Percentiles rank a stretch among this genome's conserved stretches.
phyloP scores from a whole-genome alignment of 2,329 filamentous ascomycete genomes.

The Fusarium dlaminii region DNA sequence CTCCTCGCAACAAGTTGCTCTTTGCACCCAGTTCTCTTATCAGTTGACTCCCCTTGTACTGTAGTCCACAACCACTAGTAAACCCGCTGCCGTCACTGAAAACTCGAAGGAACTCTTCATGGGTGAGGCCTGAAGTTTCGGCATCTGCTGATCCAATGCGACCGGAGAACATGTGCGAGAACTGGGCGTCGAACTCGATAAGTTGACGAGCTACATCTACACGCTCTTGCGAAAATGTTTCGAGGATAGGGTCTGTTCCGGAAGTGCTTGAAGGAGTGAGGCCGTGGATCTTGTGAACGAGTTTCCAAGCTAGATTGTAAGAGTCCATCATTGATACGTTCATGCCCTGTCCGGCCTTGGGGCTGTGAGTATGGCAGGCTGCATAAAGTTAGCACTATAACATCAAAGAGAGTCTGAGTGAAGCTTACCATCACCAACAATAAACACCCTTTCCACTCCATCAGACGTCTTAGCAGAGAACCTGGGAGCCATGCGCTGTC shows the following conservation, averaged over 20 bases:
- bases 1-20: background rate
- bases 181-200: conserved; percentile 11
- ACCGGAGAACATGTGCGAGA: conserved; percentile 20
- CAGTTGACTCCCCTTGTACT: conserved; percentile 1
- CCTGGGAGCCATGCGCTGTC: conserved; percentile 4
- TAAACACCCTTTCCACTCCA: conserved; percentile 6
- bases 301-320: conserved; percentile 16
- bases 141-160: conserved; percentile 8
- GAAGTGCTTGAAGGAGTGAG: background rate
- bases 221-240: background rate
- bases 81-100: conserved; percentile 13
- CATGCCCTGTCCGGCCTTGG: conserved; percentile 18
- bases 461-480: conserved; percentile 3
- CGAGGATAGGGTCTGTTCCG: background rate
- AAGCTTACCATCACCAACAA: conserved; percentile 9
- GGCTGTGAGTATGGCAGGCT: conserved; percentile 20
- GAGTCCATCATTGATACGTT: conserved; percentile 25
- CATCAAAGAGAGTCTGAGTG: fast-evolving
- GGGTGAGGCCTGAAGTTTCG: background rate
- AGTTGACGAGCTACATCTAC: conserved; percentile 9
- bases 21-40: background rate
- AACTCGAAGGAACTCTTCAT: conserved; percentile 12
- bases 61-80: conserved; percentile 6
- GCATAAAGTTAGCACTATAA: background rate
- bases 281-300: background rate